Evolutionary conservation across 306 rosid genomes (phyloP).

Genomic region (Ziziphus jujuba): DNA sequence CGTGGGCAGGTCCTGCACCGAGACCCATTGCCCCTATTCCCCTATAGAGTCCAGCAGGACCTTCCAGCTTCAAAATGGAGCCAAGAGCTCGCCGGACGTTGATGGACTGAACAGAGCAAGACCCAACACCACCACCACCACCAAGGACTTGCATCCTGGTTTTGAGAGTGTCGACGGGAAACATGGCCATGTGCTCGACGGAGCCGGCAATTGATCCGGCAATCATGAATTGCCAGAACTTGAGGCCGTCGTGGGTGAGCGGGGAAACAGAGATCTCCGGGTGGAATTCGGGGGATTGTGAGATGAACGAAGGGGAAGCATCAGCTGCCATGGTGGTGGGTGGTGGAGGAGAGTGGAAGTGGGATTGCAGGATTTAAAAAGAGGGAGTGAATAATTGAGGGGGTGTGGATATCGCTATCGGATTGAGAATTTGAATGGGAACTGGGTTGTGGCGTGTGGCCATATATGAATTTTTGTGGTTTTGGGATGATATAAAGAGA

Average conservation of each 20-base stretch:
- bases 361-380: background rate
- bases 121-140: slow-evolving; percentile 22
- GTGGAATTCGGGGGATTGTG: slow-evolving; percentile 47
- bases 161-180: slow-evolving; percentile 87
- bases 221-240: slow-evolving; percentile 81
- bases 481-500: slow-evolving; percentile 1
- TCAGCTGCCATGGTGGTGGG: slow-evolving; percentile 41
- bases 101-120: slow-evolving; percentile 59
- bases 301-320: slow-evolving; percentile 30
- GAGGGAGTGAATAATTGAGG: slow-evolving; percentile 16
- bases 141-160: slow-evolving; percentile 76
- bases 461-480: background rate
- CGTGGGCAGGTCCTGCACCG: slow-evolving; percentile 95
- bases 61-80: slow-evolving; percentile 67
- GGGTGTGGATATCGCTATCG: slow-evolving; percentile 27
- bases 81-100: slow-evolving; percentile 62
- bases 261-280: slow-evolving; percentile 37
- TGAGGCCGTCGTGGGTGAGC: slow-evolving; percentile 71
- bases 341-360: slow-evolving; percentile 8
- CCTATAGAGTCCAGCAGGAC: slow-evolving; percentile 66
- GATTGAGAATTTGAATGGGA: slow-evolving; percentile 28
- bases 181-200: slow-evolving; percentile 86
- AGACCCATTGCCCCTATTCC: slow-evolving; percentile 89
- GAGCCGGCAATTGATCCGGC: slow-evolving; percentile 83
- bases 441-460: slow-evolving; percentile 30